A percentile compares a stretch with the other conserved stretches of the same genome.
Conservation (phyloP, 495 filamentous ascomycete species). For the Penicillium daleae region DNA sequence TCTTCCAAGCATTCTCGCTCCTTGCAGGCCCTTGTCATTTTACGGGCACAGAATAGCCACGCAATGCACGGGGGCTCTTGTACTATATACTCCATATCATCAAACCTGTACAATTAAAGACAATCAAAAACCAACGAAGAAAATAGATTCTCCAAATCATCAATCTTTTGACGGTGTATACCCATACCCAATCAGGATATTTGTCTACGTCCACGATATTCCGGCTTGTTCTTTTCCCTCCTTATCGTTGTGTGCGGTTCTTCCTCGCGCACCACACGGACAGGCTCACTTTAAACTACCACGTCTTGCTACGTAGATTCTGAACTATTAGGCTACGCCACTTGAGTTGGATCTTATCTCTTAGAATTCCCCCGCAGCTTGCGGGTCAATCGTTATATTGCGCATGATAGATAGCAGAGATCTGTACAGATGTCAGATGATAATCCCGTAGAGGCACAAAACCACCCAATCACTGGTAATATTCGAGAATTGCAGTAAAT, state of each 20-base stretch:
- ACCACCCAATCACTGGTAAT: not conserved
- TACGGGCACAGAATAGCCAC: not conserved
- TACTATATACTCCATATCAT: not conserved
- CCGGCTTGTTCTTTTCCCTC: no score
- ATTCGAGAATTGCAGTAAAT: not conserved
- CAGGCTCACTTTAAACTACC: not conserved
- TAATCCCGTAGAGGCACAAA: not conserved
- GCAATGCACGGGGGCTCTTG: not conserved
- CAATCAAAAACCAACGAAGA: not conserved
- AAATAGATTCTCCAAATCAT: not conserved
- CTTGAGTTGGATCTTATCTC: not conserved
- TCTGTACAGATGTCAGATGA: not conserved
- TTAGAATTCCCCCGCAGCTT: not conserved
- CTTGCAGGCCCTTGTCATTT: not conserved
- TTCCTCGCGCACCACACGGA: not conserved
- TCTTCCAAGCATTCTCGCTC: not conserved
- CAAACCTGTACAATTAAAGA: not conserved
- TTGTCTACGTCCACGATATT: not conserved
- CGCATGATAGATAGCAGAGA: slow-evolving; percentile 1
- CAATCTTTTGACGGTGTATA: no score
- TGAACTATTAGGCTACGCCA: not conserved
- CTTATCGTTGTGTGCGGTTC: no score
- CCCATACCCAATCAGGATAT: not conserved
- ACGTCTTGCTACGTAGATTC: not conserved
- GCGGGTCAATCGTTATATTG: not conserved